Evolutionary conservation across 345 rosid genomes (phyloP), one percentile per base, ranked within the genome.

Genomic region (Populus euphratica): DNA sequence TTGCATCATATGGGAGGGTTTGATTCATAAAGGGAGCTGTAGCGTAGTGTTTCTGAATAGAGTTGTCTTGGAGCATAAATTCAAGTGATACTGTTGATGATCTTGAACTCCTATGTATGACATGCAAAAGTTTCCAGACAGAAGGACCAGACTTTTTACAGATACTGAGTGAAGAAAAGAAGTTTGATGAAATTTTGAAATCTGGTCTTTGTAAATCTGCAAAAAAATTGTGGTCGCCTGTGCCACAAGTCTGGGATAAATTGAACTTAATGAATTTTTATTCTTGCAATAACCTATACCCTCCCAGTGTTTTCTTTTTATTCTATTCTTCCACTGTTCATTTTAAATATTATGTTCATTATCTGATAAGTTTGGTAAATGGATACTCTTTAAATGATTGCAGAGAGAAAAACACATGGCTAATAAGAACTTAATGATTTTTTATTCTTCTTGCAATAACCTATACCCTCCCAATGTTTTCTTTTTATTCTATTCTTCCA

Each of bases 371-470:
- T 23, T 10, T 59, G 29, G 64, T 23, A 59, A 59, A 59, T 59
- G 38, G 36, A 77, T 69, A 63, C 12, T 77, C 75, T 78, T 76
- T 74, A 12, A 62, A 49, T 70, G 72, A 47, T 87, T 83, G 73
- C 90, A 96, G 99, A 75, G 97, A 91, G 82, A 85, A 87, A 77
- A 94, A 96, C 73, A 92, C 92, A 31, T 83, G 87, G 80, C 94
- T 92, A 76, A 91, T 96, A 77, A 91, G 95, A 82, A 20, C 21
- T 0, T 25, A 47, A 43, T 65, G 9, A 5, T 31, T 25, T 31
- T 16, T 25, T 36, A 3, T 71, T 69, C 0, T 16, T 12, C 49
- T 54, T 35, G 35, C 54, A 52, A 50, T 1, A 29, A 35, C 20
- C 65, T 59, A 59, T 59, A 23, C 23, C n/a, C 25, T 59, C 64